phyloP scores from a whole-genome alignment of 1,139 yeast species.

The Geotrichum carabidarum region DNA sequence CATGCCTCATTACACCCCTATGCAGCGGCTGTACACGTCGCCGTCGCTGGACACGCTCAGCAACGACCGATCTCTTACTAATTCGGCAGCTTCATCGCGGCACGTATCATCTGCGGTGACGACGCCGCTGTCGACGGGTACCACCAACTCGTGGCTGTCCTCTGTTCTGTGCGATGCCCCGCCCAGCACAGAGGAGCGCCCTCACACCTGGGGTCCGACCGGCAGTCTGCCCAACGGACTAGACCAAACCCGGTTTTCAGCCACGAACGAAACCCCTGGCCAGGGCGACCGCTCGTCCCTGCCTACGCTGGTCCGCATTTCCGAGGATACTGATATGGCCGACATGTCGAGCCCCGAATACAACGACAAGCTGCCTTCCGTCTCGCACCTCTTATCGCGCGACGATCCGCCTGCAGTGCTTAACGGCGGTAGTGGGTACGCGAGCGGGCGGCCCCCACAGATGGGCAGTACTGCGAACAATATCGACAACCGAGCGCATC shows the following conservation, averaged over 20 bases:
- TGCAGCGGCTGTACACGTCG: constrained; percentile 9
- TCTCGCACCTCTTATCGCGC: constrained; percentile 11
- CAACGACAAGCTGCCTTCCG: constrained; percentile 12
- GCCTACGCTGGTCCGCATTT: constrained; percentile 28
- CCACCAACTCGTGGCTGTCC: constrained; percentile 33
- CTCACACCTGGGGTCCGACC: constrained; percentile 36
- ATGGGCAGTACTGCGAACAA: not conserved
- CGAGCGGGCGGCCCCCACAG: not conserved
- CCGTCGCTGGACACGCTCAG: constrained; percentile 14
- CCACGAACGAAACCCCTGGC: constrained; percentile 27
- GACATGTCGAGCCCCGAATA: constrained; percentile 8
- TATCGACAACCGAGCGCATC: constrained; percentile 2
- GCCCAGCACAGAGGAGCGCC: constrained; percentile 28
- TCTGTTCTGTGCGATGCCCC: constrained; percentile 27
- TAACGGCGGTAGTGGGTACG: not conserved
- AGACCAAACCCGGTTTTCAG: constrained; percentile 22
- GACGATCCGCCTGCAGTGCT: constrained; percentile 1
- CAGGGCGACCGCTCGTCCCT: constrained; percentile 27
- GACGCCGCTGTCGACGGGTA: constrained; percentile 28
- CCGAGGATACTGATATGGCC: constrained; percentile 33
- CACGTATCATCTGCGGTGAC: constrained; percentile 20
- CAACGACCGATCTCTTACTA: constrained; percentile 15
- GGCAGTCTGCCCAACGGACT: constrained; percentile 11
- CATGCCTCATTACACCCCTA: constrained; percentile 4
- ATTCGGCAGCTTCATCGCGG: constrained; percentile 26